Conservation (phyloP, 331 rosid genomes). For the Malus hybrid region DNA sequence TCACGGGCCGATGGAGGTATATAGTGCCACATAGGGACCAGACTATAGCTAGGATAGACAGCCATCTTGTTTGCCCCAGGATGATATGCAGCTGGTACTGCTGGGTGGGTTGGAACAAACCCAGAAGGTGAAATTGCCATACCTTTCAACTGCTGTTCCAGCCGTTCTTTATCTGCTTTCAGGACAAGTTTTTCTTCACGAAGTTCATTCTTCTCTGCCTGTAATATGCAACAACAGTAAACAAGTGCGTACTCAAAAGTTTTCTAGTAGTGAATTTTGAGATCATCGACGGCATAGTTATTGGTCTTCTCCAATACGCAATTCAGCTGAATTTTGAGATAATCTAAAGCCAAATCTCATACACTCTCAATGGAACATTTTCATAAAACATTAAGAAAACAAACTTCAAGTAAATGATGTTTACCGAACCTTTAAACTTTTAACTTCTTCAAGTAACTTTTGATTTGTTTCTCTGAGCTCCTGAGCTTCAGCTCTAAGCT, state of each 20-base stretch:
- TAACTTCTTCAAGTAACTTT: slow-evolving; percentile 68
- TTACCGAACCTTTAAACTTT: slow-evolving; percentile 59
- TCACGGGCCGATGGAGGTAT: slow-evolving; percentile 62
- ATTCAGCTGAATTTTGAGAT: background rate
- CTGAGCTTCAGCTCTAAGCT: slow-evolving; percentile 65
- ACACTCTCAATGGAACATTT: background rate
- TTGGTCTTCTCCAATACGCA: background rate
- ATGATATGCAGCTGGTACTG: slow-evolving; percentile 67
- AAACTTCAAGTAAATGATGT: background rate
- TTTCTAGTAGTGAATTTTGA: background rate
- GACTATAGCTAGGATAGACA: slow-evolving; percentile 70
- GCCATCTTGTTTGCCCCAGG: slow-evolving; percentile 71
- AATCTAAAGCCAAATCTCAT: background rate
- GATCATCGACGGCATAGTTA: too few relatives aligned
- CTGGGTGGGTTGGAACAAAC: slow-evolving; percentile 60
- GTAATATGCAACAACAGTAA: slow-evolving; percentile 5
- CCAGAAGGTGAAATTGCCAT: slow-evolving; percentile 50
- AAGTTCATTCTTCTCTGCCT: slow-evolving; percentile 89
- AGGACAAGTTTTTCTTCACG: slow-evolving; percentile 71
- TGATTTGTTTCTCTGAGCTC: slow-evolving; percentile 71
- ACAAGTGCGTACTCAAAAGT: background rate
- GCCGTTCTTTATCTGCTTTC: slow-evolving; percentile 69
- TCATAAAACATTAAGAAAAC: background rate
- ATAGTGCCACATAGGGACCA: slow-evolving; percentile 86
- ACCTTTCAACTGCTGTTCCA: slow-evolving; percentile 67